A percentile compares a stretch with the other conserved stretches of the same genome.
These are phyloP conservation scores for Carex parvula DNA, from an alignment of 176 grass and related monocot genomes.

Conservation along the genomic window DNA sequence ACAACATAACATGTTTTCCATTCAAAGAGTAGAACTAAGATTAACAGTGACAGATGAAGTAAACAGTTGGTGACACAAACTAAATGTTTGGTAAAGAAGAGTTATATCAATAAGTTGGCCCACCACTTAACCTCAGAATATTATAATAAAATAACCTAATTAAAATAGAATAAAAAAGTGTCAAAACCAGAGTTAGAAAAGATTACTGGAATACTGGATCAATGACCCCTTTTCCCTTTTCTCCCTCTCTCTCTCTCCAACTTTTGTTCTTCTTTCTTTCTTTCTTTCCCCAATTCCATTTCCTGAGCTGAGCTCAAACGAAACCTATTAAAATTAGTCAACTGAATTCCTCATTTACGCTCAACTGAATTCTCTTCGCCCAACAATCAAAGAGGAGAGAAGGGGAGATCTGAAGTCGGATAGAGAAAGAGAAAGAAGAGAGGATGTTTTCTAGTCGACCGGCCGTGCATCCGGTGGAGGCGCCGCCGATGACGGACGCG, in stretches of 20 bases:
- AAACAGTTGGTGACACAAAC: too few relatives aligned
- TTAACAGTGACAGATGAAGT: too few relatives aligned
- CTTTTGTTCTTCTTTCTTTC: neutral
- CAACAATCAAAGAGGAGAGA: neutral
- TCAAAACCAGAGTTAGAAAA: neutral
- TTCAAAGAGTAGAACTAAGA: too few relatives aligned
- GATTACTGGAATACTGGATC: neutral
- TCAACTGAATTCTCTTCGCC: neutral
- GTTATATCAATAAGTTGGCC: neutral
- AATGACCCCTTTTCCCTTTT: neutral
- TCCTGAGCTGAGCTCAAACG: neutral
- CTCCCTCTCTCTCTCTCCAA: neutral
- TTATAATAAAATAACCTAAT: neutral
- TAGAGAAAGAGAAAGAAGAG: neutral
- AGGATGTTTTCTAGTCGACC: constrained; percentile 75
- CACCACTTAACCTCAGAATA: neutral
- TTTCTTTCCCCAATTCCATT: constrained; percentile 6
- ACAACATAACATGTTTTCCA: too few relatives aligned
- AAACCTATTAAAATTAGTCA: constrained; percentile 19
- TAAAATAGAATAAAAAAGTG: constrained; percentile 1
- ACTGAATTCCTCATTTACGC: neutral
- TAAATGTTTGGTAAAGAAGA: too few relatives aligned
- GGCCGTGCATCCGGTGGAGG: constrained; percentile 89
- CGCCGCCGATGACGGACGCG: constrained; percentile 62
- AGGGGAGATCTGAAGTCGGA: constrained; percentile 25